Evolutionary conservation across 306 rosid species (phyloP).

Genomic region (Casuarina cunninghamiana): DNA sequence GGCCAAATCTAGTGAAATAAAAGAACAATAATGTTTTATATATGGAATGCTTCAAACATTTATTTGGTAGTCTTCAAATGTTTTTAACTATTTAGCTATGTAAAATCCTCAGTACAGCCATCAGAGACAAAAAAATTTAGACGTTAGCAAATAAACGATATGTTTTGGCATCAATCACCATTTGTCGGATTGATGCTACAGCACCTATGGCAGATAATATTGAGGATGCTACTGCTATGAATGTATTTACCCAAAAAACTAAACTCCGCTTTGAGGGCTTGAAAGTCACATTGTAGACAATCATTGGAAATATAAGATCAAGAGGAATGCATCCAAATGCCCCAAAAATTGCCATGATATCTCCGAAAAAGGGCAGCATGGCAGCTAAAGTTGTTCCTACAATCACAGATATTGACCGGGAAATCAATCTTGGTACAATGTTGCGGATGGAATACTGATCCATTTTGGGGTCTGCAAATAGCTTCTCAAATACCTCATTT

Average conservation of each 20-base stretch:
- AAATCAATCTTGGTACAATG: conserved; percentile 59
- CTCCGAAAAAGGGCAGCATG: conserved; percentile 86
- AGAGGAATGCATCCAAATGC: conserved; percentile 84
- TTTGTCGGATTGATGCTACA: conserved; percentile 71
- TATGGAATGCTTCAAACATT: no score
- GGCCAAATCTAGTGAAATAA: no score
- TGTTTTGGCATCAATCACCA: conserved; percentile 63
- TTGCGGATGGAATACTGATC: conserved; percentile 60
- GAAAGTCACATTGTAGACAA: conserved; percentile 65
- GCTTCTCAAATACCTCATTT: conserved; percentile 65
- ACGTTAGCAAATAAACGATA: conserved; percentile 60
- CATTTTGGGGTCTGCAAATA: conserved; percentile 59
- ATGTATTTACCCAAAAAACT: conserved; percentile 60
- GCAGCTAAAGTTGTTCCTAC: conserved; percentile 63
- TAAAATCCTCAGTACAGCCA: no score
- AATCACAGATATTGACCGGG: conserved; percentile 61
- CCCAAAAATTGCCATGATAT: conserved; percentile 74
- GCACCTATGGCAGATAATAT: conserved; percentile 60
- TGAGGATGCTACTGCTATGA: conserved; percentile 48
- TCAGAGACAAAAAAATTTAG: conserved; percentile 16
- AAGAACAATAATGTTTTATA: no score
- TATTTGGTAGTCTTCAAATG: no score
- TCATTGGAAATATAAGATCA: conserved; percentile 81
- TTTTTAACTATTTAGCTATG: no score
- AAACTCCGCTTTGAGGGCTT: conserved; percentile 63